Percentiles rank a stretch among this genome's conserved stretches.
Evolutionary conservation across 345 rosid genomes (phyloP).

Genomic region (Eucalyptus rudis): DNA sequence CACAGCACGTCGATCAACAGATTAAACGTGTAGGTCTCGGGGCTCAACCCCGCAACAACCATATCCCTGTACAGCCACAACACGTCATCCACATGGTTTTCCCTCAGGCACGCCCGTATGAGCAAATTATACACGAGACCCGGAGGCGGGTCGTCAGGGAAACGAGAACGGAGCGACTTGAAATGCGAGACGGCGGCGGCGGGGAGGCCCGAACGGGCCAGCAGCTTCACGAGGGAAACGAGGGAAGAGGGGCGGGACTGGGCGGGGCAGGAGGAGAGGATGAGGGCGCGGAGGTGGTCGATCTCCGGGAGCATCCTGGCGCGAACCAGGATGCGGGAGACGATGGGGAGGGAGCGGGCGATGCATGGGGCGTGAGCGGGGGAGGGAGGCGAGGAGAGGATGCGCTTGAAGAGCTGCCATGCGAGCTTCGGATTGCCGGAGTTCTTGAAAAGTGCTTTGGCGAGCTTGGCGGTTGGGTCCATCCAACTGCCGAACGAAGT

Average conservation of each 20-base stretch:
- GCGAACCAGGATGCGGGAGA: constrained; percentile 50
- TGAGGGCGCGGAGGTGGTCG: constrained; percentile 46
- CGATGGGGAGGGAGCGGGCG: constrained; percentile 33
- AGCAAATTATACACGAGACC: constrained; percentile 50
- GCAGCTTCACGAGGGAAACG: constrained; percentile 15
- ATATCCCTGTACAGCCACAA: constrained; percentile 76
- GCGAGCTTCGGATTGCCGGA: constrained; percentile 57
- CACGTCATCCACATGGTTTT: constrained; percentile 30
- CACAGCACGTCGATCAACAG: constrained; percentile 54
- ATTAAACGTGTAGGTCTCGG: constrained; percentile 73
- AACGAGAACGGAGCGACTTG: constrained; percentile 29
- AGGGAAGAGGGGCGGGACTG: constrained; percentile 17
- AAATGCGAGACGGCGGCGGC: constrained; percentile 49
- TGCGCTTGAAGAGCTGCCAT: constrained; percentile 78
- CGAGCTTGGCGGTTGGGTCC: constrained; percentile 47
- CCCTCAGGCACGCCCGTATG: constrained; percentile 33
- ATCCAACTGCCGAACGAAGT: not conserved
- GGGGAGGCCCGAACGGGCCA: constrained; percentile 40
- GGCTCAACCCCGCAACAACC: constrained; percentile 43
- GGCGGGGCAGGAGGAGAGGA: constrained; percentile 17
- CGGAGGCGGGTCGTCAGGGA: constrained; percentile 36
- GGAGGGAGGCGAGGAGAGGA: constrained; percentile 20
- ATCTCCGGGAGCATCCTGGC: constrained; percentile 56
- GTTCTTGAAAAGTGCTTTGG: constrained; percentile 51
- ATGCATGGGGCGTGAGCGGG: not conserved